These are phyloP conservation scores for Flaveria trinervia DNA, from an alignment of 129 eudicot genomes.

Conservation along the genomic window DNA sequence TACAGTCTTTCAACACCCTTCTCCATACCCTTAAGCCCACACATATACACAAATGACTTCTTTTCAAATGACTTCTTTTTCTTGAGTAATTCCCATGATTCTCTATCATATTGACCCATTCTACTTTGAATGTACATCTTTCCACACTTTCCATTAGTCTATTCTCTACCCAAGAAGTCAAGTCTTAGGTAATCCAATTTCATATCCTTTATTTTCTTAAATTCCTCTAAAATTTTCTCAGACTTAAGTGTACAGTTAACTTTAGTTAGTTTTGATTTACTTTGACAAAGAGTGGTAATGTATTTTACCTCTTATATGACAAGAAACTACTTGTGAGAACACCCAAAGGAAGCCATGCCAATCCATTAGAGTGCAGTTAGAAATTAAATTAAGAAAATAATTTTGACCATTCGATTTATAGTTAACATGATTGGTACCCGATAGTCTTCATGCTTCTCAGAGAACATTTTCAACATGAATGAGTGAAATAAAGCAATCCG, in stretches of 20 bases:
- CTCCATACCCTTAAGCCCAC: conserved; percentile 97
- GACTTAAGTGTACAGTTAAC: background rate
- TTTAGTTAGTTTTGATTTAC: background rate
- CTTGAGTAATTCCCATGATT: conserved; percentile 91
- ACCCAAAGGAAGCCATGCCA: conserved; percentile 99
- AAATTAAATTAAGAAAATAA: background rate
- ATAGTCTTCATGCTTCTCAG: conserved; percentile 65
- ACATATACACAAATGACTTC: conserved; percentile 87
- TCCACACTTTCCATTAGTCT: conserved; percentile 87
- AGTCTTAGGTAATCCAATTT: conserved; percentile 54
- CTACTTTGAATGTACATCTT: conserved; percentile 98
- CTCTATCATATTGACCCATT: conserved; percentile 91
- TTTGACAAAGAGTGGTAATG: background rate
- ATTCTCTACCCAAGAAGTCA: conserved; percentile 98
- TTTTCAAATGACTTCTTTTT: conserved; percentile 84
- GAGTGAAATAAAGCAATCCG: conserved; percentile 98
- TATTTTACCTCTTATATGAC: conserved; percentile 80
- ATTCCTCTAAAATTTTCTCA: conserved; percentile 55
- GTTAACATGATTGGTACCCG: conserved; percentile 44
- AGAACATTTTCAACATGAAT: conserved; percentile 61
- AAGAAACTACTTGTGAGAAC: conserved; percentile 97
- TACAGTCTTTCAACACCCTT: conserved; percentile 91
- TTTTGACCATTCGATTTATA: background rate
- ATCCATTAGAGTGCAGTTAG: conserved; percentile 77
- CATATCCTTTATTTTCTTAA: conserved; percentile 61